These are phyloP conservation scores for Neonectria magnoliae DNA, from an alignment of 2,329 filamentous ascomycete genomes.

Conservation along the genomic window DNA sequence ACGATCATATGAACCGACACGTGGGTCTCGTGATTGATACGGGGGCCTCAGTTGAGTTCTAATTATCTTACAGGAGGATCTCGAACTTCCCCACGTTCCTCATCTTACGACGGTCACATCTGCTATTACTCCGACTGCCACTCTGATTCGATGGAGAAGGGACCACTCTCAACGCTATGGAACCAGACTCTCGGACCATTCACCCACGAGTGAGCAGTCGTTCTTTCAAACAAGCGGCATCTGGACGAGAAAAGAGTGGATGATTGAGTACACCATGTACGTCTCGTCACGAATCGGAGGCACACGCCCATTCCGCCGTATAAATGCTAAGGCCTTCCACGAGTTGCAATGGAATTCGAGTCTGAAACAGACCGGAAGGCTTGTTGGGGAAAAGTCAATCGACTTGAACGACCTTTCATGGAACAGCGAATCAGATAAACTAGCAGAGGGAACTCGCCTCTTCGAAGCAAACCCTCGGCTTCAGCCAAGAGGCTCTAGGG, in stretches of 20 bases:
- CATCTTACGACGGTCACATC: slow-evolving; percentile 58
- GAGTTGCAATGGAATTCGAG: slow-evolving; percentile 53
- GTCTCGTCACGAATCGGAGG: slow-evolving; percentile 51
- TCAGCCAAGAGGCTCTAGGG: background rate
- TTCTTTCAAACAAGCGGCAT: slow-evolving; percentile 39
- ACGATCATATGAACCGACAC: slow-evolving; percentile 56
- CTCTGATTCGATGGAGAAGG: slow-evolving; percentile 50
- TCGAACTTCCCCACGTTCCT: slow-evolving; percentile 58
- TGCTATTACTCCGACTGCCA: slow-evolving; percentile 52
- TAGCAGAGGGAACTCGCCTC: background rate
- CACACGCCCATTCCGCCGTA: slow-evolving; percentile 50
- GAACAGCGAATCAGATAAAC: slow-evolving; percentile 2
- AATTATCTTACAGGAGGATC: slow-evolving; percentile 47
- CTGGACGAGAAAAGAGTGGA: slow-evolving; percentile 53
- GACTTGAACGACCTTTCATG: slow-evolving; percentile 27
- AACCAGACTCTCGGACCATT: slow-evolving; percentile 53
- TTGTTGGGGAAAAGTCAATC: slow-evolving; percentile 47
- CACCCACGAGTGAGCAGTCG: slow-evolving; percentile 27
- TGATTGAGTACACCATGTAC: slow-evolving; percentile 56
- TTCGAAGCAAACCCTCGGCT: background rate
- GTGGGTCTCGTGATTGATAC: slow-evolving; percentile 39
- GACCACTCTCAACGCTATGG: slow-evolving; percentile 51
- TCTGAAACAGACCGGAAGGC: slow-evolving; percentile 42
- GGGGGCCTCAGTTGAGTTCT: background rate
- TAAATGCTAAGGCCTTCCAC: slow-evolving; percentile 53